phyloP scores from a whole-genome alignment of 1,139 yeast genomes.

The Lodderomyces elongisporus region DNA sequence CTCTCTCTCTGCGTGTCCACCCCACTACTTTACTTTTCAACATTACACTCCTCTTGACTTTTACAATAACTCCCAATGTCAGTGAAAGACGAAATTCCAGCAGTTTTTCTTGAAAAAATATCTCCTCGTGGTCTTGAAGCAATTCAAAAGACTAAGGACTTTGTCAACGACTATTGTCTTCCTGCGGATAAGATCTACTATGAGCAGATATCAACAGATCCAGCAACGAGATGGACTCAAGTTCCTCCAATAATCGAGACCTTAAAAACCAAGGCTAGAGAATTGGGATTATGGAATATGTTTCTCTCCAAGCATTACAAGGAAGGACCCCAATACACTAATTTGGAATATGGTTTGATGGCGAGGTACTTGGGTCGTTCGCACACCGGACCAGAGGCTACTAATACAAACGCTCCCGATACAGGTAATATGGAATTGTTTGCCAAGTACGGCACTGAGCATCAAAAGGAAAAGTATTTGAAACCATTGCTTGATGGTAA shows the following conservation, averaged over 20 bases:
- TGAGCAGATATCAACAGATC: conserved; percentile 36
- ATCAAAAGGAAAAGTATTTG: conserved; percentile 52
- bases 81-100: conserved; percentile 40
- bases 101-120: conserved; percentile 38
- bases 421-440: conserved; percentile 74
- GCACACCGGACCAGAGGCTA: conserved; percentile 55
- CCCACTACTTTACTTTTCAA: too few species aligned
- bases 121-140: conserved; percentile 50
- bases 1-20: too few species aligned
- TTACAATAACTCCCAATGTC: too few species aligned
- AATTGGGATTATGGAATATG: conserved; percentile 61
- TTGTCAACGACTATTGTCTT: conserved; percentile 55
- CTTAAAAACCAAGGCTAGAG: conserved; percentile 51
- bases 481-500: conserved; percentile 54
- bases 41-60: too few species aligned
- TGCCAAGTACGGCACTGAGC: conserved; percentile 52
- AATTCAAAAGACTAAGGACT: conserved; percentile 44
- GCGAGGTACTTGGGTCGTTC: conserved; percentile 63
- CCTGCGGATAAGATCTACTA: conserved; percentile 52
- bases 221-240: conserved; percentile 43
- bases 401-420: conserved; percentile 65
- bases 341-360: conserved; percentile 67
- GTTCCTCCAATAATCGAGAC: conserved; percentile 50
- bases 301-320: conserved; percentile 53
- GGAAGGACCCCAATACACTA: conserved; percentile 62